Percentiles rank a stretch among this genome's conserved stretches.
phyloP scores from a whole-genome alignment of 352 stramenopile genomes.

The Phytophthora pluvialis region DNA sequence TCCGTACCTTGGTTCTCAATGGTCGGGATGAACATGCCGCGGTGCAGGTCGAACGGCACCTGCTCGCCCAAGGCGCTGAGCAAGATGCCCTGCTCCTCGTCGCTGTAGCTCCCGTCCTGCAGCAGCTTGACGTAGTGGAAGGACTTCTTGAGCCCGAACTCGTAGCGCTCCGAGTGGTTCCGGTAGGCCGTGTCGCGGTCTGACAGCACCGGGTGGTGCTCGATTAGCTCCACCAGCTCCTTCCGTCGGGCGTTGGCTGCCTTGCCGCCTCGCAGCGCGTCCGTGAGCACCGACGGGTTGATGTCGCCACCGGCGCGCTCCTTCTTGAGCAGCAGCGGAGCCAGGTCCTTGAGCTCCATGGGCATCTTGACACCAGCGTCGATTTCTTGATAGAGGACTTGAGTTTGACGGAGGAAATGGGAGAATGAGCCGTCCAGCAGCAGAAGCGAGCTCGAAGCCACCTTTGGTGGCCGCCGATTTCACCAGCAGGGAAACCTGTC shows the following conservation, averaged over 20 bases:
- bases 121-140: constrained; percentile 31
- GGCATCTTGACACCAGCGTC: not conserved
- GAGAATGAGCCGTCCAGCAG: not conserved
- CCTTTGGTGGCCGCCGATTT: not conserved
- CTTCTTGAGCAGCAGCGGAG: constrained; percentile 23
- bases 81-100: constrained; percentile 14
- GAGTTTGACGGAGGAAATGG: not conserved
- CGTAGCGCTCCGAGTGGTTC: constrained; percentile 34
- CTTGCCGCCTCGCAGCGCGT: constrained; percentile 13
- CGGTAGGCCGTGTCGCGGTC: constrained; percentile 32
- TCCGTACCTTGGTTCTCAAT: constrained; percentile 33
- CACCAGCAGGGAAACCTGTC: not conserved
- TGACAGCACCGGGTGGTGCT: constrained; percentile 26
- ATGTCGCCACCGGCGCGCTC: constrained; percentile 29
- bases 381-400: not conserved
- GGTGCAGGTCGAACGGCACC: constrained; percentile 20
- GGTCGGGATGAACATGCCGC: constrained; percentile 31
- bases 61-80: constrained; percentile 21
- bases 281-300: constrained; percentile 15
- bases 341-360: constrained; percentile 34
- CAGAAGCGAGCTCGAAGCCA: not conserved
- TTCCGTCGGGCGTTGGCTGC: constrained; percentile 23
- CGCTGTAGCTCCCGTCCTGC: constrained; percentile 6
- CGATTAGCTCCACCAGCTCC: constrained; percentile 19
- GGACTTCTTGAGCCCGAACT: constrained; percentile 27